Conservation (phyloP, 1,139 yeast species). For the Taphrina populina region DNA sequence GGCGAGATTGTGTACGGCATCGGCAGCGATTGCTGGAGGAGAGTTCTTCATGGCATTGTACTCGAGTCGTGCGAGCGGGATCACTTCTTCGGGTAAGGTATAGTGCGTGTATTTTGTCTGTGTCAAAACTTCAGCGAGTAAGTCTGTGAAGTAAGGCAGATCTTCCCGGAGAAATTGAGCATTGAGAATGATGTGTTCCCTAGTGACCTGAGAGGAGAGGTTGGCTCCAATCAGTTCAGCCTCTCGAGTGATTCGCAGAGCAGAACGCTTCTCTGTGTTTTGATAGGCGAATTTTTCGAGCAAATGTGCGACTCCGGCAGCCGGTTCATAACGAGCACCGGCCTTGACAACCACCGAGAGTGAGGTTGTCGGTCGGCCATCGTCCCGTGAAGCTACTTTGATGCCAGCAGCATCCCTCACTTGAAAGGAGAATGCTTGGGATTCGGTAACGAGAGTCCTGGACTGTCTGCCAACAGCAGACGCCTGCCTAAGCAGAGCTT, state of each 20-base stretch:
- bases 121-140: constrained; percentile 64
- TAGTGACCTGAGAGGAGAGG: constrained; percentile 66
- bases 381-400: constrained; percentile 52
- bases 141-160: constrained; percentile 87
- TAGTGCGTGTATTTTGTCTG: constrained; percentile 59
- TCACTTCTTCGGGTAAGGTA: constrained; percentile 66
- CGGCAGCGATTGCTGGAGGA: constrained; percentile 65
- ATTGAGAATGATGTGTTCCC: constrained; percentile 78
- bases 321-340: constrained; percentile 75
- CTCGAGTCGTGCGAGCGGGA: constrained; percentile 65
- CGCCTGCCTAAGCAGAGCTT: constrained; percentile 27
- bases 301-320: constrained; percentile 83
- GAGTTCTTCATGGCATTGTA: constrained; percentile 54
- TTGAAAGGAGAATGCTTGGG: constrained; percentile 25
- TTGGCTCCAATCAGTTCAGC: constrained; percentile 89
- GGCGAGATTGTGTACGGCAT: constrained; percentile 74
- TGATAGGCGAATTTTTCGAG: constrained; percentile 76
- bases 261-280: constrained; percentile 80
- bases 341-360: constrained; percentile 79
- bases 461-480: constrained; percentile 20
- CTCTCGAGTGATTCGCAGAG: constrained; percentile 91
- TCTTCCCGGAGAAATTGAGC: constrained; percentile 83
- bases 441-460: constrained; percentile 25
- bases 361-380: constrained; percentile 60
- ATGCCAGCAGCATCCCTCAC: constrained; percentile 41